These are phyloP conservation scores for Lomentospora prolificans DNA, from an alignment of 2,329 filamentous ascomycete genomes.

Conservation along the genomic window DNA sequence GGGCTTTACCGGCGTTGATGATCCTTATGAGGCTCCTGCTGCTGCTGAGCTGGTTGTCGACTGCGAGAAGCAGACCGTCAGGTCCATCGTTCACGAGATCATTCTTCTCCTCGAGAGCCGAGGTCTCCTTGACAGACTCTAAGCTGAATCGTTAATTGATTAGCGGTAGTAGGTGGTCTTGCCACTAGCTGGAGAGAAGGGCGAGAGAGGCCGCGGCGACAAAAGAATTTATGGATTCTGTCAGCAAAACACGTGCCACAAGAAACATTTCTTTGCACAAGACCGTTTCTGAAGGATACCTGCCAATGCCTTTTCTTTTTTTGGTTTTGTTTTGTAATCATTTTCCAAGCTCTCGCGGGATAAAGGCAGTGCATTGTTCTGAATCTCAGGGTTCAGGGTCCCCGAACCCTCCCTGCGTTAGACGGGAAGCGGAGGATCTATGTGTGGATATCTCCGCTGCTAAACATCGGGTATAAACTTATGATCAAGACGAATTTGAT, in stretches of 20 bases:
- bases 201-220: too few species aligned
- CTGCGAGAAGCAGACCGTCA: constrained; percentile 73
- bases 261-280: constrained; percentile 1
- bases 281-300: not conserved
- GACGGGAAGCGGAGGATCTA: not conserved
- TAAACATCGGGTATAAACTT: not conserved
- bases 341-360: not conserved
- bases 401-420: not conserved
- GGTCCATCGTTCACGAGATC: constrained; percentile 95
- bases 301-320: not conserved
- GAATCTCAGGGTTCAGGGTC: not conserved
- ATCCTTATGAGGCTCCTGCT: constrained; percentile 80
- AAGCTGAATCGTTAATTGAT: constrained; percentile 12
- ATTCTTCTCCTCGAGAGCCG: constrained; percentile 82
- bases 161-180: not conserved
- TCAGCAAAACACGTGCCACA: too few species aligned
- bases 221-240: too few species aligned
- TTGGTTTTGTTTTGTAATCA: not conserved
- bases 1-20: constrained; percentile 96
- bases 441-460: not conserved
- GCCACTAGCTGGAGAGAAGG: too few species aligned
- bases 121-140: constrained; percentile 70
- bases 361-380: not conserved
- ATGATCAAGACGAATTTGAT: constrained; percentile 8
- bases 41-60: constrained; percentile 83